Evolutionary conservation across 345 rosid species (phyloP).

Genomic region (Rhodamnia rubescens): DNA sequence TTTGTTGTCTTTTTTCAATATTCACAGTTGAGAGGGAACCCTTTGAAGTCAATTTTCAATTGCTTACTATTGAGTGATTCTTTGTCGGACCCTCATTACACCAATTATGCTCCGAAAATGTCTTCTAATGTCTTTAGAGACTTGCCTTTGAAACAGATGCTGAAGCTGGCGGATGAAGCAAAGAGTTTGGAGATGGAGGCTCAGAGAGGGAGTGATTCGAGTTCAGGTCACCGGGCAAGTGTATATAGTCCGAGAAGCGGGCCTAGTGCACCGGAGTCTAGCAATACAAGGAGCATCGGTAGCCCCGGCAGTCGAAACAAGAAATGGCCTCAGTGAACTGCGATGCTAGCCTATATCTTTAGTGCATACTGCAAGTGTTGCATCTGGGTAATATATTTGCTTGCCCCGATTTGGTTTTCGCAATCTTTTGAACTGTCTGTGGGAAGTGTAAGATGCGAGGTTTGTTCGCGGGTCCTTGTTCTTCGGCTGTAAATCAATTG

Average conservation of each 20-base stretch:
- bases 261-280: constrained; percentile 19
- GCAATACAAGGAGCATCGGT: constrained; percentile 10
- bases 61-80: not conserved
- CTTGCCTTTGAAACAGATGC: constrained; percentile 27
- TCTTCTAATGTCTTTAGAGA: not conserved
- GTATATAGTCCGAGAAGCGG: constrained; percentile 19
- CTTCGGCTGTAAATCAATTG: not conserved
- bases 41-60: not conserved
- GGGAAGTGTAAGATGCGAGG: not conserved
- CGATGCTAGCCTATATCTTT: not conserved
- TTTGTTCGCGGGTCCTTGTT: not conserved
- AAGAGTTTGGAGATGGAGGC: constrained; percentile 49
- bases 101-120: not conserved
- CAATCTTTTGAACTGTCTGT: not conserved
- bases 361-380: not conserved
- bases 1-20: not conserved
- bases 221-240: constrained; percentile 17
- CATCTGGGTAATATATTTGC: not conserved
- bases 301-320: constrained; percentile 46
- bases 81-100: not conserved
- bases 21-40: not conserved
- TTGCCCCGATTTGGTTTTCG: not conserved
- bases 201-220: not conserved
- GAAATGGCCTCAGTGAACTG: constrained; percentile 25
- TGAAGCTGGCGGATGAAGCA: constrained; percentile 51